A percentile compares a stretch with the other conserved stretches of the same genome.
Conservation (phyloP, 2,329 filamentous ascomycete genomes). For the Aureobasidium uvarum region DNA sequence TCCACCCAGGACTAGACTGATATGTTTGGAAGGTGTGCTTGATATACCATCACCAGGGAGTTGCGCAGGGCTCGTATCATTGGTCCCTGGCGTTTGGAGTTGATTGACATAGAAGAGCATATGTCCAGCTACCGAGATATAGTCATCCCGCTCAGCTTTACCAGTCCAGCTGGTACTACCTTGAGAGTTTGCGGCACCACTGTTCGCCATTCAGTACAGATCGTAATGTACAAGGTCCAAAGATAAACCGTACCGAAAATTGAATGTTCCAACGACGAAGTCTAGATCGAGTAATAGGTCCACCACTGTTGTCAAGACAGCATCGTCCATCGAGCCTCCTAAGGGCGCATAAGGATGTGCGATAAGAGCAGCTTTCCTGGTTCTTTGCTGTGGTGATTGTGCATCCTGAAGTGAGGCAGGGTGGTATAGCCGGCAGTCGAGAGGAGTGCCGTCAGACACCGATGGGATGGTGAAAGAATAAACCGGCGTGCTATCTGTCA, state of each 20-base stretch:
- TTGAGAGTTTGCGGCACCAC: conserved; percentile 71
- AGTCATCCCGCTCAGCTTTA: conserved; percentile 77
- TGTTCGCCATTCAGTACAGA: conserved; percentile 41
- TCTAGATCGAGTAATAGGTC: conserved; percentile 64
- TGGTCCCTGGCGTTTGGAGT: background rate
- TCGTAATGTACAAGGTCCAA: background rate
- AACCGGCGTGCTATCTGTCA: background rate
- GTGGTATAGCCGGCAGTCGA: conserved; percentile 84
- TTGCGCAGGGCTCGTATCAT: background rate
- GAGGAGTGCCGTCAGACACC: conserved; percentile 69
- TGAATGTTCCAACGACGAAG: conserved; percentile 82
- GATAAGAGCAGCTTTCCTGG: conserved; percentile 59
- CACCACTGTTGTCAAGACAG: conserved; percentile 66
- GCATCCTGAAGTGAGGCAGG: conserved; percentile 28
- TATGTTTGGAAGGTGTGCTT: conserved; percentile 13
- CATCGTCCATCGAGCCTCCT: conserved; percentile 82
- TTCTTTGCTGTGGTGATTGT: conserved; percentile 33
- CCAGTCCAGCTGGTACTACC: conserved; percentile 86
- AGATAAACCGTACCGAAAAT: conserved; percentile 50
- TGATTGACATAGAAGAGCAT: conserved; percentile 64
- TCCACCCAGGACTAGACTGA: conserved; percentile 63
- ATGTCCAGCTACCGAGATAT: conserved; percentile 77
- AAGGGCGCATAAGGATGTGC: conserved; percentile 90
- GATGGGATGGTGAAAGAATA: conserved; percentile 72
- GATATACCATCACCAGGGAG: background rate